Evolutionary conservation across 371 early-diverging fungal species (phyloP).

Genomic region (Paraphysoderma sedebokerense): DNA sequence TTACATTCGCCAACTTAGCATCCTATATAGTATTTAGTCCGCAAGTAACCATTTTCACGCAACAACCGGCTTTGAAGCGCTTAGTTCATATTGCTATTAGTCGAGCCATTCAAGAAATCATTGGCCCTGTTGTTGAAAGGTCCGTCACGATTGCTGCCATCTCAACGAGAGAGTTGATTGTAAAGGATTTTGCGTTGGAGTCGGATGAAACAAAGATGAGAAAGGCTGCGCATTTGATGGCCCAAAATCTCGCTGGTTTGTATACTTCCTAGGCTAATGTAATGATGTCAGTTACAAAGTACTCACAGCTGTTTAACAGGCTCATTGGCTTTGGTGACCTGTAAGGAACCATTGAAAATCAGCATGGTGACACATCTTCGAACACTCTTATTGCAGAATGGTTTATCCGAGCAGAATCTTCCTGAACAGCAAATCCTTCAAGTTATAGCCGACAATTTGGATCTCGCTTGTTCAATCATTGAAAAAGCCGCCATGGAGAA

Average conservation of each 20-base stretch:
- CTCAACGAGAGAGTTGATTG: conserved; percentile 71
- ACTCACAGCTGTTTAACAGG: conserved; percentile 12
- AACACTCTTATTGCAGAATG: conserved; percentile 57
- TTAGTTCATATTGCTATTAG: conserved; percentile 74
- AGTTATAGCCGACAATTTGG: conserved; percentile 76
- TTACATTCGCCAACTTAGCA: conserved; percentile 38
- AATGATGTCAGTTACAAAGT: background rate
- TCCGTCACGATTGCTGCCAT: conserved; percentile 80
- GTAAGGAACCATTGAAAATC: conserved; percentile 82
- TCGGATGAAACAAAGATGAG: conserved; percentile 81
- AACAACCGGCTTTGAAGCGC: conserved; percentile 63
- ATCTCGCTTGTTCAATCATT: conserved; percentile 74
- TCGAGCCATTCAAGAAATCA: conserved; percentile 71
- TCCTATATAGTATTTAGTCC: conserved; percentile 53
- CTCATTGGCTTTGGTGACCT: conserved; percentile 72
- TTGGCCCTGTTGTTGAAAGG: conserved; percentile 74
- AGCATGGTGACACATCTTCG: conserved; percentile 63
- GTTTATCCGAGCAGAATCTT: conserved; percentile 52
- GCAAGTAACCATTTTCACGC: conserved; percentile 37
- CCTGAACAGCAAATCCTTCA: conserved; percentile 62
- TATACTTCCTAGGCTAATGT: too few species aligned
- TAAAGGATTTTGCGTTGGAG: conserved; percentile 88
- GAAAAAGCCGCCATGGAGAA: conserved; percentile 88
- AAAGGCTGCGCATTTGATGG: conserved; percentile 87
- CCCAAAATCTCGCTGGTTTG: conserved; percentile 62